These are phyloP conservation scores for Cylindricascospora bacillispora DNA, from an alignment of 1,139 yeast species.

Conservation along the genomic window DNA sequence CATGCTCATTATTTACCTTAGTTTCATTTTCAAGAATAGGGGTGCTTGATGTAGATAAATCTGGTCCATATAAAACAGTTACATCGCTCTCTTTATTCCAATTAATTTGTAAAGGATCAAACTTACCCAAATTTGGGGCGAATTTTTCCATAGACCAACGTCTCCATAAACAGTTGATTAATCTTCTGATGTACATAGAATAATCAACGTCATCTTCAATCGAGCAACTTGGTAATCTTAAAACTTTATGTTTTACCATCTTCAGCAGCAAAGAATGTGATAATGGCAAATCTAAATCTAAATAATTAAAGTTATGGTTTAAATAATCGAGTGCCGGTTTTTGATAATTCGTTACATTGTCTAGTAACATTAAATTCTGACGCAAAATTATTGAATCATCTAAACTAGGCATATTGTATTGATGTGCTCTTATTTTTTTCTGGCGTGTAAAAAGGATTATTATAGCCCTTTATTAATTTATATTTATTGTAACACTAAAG, in stretches of 20 bases:
- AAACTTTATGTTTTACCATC: slow-evolving; percentile 19
- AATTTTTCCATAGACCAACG: slow-evolving; percentile 21
- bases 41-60: slow-evolving; percentile 8
- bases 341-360: slow-evolving; percentile 22
- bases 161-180: slow-evolving; percentile 25
- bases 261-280: slow-evolving; percentile 18
- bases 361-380: slow-evolving; percentile 21
- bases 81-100: slow-evolving; percentile 25
- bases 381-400: slow-evolving; percentile 22
- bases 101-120: slow-evolving; percentile 20
- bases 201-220: slow-evolving; percentile 21
- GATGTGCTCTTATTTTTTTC: no score
- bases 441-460: no score
- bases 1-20: neutral
- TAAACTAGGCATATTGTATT: no score
- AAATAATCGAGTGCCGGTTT: slow-evolving; percentile 23
- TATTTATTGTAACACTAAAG: no score
- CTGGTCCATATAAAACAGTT: slow-evolving; percentile 24
- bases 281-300: slow-evolving; percentile 11
- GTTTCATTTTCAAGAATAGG: neutral
- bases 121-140: slow-evolving; percentile 7
- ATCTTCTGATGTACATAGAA: slow-evolving; percentile 17
- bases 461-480: no score
- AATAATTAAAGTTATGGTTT: slow-evolving; percentile 11
- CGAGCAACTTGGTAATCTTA: slow-evolving; percentile 23